Evolutionary conservation across 495 filamentous ascomycete genomes (phyloP), one percentile per base, ranked within the genome.

Genomic region (Talaromyces liani): DNA sequence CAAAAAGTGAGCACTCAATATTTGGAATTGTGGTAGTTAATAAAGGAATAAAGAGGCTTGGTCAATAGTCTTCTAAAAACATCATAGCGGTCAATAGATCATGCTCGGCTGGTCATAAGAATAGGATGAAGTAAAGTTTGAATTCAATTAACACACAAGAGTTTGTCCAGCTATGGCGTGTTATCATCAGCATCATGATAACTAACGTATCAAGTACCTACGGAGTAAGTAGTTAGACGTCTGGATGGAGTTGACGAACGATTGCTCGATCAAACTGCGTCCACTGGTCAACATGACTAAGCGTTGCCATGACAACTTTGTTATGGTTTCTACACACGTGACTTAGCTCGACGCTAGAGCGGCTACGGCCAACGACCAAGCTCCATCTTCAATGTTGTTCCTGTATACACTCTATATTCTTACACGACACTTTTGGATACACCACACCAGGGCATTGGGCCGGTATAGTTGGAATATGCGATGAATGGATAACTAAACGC

Each of bases 281-380:
- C 22, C 22, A 24, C 22, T 24, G 22, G 22, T 24, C 34, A 39
- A 27, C 72, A 70, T 47, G 41, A 47, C 45, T 20, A 49, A 20
- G 45, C 45, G 45, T 49, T 49, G 45, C 18, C 45, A 49, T 49
- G 45, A 9, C 45, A 49, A 49, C 45, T 20, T 20, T 49, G 45
- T 49, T 49, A 41, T 41, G 45, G 10, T 20, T 49, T 49, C 8
- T 3, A 18, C 6, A 1, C 45, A 49, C 45, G 45, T 49, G 45
- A 49, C 45, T 49, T 49, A 49, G 45, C 45, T 20, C 45, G n/a
- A 2, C 45, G 45, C 45, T 49, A 49, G 45, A 22, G 18, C 18
- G 14, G 7, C 45, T 49, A 16, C 36, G 14, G 36, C n/a, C n/a
- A n/a, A n/a, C n/a, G n/a, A n/a, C n/a, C n/a, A 6, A 49, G 45